Percentiles rank a stretch among this genome's conserved stretches.
phyloP scores from a whole-genome alignment of 352 stramenopile species.

The Pythium pyrilobum region DNA sequence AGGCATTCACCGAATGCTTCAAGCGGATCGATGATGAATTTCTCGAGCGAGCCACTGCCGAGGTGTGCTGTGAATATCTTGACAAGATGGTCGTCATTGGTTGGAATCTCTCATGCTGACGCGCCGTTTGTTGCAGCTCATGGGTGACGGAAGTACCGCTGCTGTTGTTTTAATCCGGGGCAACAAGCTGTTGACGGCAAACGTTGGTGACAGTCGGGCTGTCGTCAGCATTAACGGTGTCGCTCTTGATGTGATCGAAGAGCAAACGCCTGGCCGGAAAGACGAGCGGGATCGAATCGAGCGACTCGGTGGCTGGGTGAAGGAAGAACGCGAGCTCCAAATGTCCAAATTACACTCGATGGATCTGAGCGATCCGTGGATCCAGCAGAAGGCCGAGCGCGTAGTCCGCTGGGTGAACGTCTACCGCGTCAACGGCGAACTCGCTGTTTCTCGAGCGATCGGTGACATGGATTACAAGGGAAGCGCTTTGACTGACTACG shows the following conservation, averaged over 20 bases:
- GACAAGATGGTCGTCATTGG: background rate
- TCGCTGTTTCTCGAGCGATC: slow-evolving; percentile 91
- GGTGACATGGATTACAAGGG: slow-evolving; percentile 92
- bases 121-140: slow-evolving; percentile 22
- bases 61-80: slow-evolving; percentile 38
- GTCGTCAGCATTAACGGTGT: slow-evolving; percentile 77
- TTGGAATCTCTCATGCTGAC: background rate
- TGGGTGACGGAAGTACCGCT: slow-evolving; percentile 71
- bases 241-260: slow-evolving; percentile 83
- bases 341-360: slow-evolving; percentile 87
- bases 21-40: slow-evolving; percentile 76
- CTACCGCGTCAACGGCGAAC: slow-evolving; percentile 87
- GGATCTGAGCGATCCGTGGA: slow-evolving; percentile 83
- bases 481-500: slow-evolving; percentile 59
- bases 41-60: slow-evolving; percentile 45
- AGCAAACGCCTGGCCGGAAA: slow-evolving; percentile 72
- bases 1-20: slow-evolving; percentile 75
- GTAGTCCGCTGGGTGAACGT: slow-evolving; percentile 85
- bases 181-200: slow-evolving; percentile 78
- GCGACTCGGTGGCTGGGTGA: slow-evolving; percentile 65
- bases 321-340: slow-evolving; percentile 82
- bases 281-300: slow-evolving; percentile 78
- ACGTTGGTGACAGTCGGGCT: slow-evolving; percentile 83
- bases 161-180: slow-evolving; percentile 80
- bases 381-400: slow-evolving; percentile 72